phyloP scores from a whole-genome alignment of 768 basidiomycete species.

The Lentinula aciculospora region DNA sequence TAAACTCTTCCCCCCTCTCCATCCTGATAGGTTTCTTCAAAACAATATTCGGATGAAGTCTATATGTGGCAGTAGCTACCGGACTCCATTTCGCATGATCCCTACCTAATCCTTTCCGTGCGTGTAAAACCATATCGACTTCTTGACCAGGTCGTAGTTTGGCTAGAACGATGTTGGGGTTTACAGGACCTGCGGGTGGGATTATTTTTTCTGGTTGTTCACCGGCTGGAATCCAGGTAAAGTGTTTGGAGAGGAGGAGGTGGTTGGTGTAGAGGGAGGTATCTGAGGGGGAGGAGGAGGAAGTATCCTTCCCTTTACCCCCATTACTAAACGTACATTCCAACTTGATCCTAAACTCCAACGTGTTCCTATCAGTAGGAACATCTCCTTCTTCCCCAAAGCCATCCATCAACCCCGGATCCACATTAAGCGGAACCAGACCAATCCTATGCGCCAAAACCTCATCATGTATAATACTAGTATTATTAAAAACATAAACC shows the following conservation, averaged over 20 bases:
- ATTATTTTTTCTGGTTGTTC: constrained; percentile 54
- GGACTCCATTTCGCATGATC: constrained; percentile 97
- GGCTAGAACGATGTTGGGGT: constrained; percentile 80
- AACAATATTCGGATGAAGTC: constrained; percentile 82
- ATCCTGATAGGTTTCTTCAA: constrained; percentile 72
- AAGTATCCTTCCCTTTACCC: no score
- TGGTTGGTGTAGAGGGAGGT: constrained; percentile 77
- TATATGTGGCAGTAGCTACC: constrained; percentile 95
- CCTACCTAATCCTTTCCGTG: constrained; percentile 87
- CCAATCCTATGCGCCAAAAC: constrained; percentile 91
- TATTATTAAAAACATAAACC: constrained; percentile 94
- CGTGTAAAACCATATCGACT: constrained; percentile 82
- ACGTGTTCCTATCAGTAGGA: constrained; percentile 84
- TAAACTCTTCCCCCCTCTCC: constrained; percentile 75
- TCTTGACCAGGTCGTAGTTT: constrained; percentile 91
- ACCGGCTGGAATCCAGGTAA: constrained; percentile 79
- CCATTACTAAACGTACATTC: constrained; percentile 61
- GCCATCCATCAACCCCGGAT: constrained; percentile 69
- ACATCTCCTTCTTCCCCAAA: constrained; percentile 42
- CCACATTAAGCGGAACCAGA: constrained; percentile 81
- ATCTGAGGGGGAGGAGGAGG: no score
- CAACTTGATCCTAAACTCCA: constrained; percentile 77
- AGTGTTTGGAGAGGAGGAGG: constrained; percentile 58
- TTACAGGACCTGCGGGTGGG: constrained; percentile 58
- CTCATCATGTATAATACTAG: constrained; percentile 89